These are phyloP conservation scores for Malassezia psittaci DNA, from an alignment of 1,284 basidiomycete genomes.

Conservation along the genomic window DNA sequence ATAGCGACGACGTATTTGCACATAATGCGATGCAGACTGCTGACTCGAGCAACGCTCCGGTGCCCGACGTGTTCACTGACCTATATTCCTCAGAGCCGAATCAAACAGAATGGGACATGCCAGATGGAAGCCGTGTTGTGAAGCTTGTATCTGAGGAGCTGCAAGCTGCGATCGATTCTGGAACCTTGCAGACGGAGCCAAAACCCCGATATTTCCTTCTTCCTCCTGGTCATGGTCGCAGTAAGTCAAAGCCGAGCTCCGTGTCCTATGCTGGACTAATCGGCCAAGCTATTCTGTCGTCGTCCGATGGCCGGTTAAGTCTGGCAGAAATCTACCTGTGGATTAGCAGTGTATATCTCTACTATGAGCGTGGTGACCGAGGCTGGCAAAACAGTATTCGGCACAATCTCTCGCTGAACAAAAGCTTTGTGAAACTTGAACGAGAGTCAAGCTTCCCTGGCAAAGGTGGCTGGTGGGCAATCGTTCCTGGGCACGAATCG, in stretches of 20 bases:
- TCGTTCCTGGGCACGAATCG: conserved; percentile 43
- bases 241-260: conserved; percentile 33
- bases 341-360: conserved; percentile 85
- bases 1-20: conserved; percentile 14
- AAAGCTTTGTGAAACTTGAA: conserved; percentile 60
- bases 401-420: conserved; percentile 77
- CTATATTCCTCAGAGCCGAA: conserved; percentile 9
- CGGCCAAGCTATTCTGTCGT: conserved; percentile 82
- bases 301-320: conserved; percentile 70
- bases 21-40: background rate
- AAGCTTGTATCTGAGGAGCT: conserved; percentile 46
- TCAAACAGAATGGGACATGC: conserved; percentile 39
- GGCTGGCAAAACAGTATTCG: conserved; percentile 90
- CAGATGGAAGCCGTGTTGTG: conserved; percentile 41
- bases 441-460: conserved; percentile 47
- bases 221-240: conserved; percentile 34
- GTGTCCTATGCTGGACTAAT: conserved; percentile 85
- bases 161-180: conserved; percentile 35
- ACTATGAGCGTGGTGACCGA: conserved; percentile 82
- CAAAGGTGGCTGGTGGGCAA: conserved; percentile 50
- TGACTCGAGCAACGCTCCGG: background rate
- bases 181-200: conserved; percentile 34
- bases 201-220: conserved; percentile 39
- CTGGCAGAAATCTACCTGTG: conserved; percentile 92
- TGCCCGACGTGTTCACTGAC: conserved; percentile 11